A percentile compares a stretch with the other conserved stretches of the same genome.
Evolutionary conservation across 805 yeast genomes (phyloP).

Genomic region (Scheffersomyces ergatensis): DNA sequence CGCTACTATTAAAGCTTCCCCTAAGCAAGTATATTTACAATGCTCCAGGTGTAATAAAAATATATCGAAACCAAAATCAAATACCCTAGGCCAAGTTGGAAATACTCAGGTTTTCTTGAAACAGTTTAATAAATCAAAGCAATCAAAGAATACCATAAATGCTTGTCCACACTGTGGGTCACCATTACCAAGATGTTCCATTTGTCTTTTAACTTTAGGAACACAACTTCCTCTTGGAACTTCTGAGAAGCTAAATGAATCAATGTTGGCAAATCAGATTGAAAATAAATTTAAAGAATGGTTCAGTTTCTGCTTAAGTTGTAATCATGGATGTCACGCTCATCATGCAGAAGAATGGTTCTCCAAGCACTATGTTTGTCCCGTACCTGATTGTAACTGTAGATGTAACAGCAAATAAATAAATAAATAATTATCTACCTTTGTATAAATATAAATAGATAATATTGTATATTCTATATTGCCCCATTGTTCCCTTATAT

Average conservation of each 20-base stretch:
- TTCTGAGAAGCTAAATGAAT: constrained; percentile 18
- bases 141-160: constrained; percentile 19
- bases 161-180: constrained; percentile 85
- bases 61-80: constrained; percentile 40
- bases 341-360: constrained; percentile 98
- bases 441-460: no score
- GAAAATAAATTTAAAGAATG: constrained; percentile 63
- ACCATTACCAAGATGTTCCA: constrained; percentile 86
- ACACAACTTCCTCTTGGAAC: constrained; percentile 50
- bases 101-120: constrained; percentile 23
- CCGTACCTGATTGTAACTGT: constrained; percentile 91
- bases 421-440: not conserved
- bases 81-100: constrained; percentile 8
- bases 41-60: constrained; percentile 82
- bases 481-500: no score
- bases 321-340: constrained; percentile 94
- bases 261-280: constrained; percentile 16
- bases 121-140: constrained; percentile 30
- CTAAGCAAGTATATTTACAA: constrained; percentile 76
- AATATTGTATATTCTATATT: no score
- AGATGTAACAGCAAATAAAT: constrained; percentile 60
- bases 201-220: constrained; percentile 80
- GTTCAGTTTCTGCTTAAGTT: constrained; percentile 88
- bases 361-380: constrained; percentile 79
- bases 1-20: constrained; percentile 47